Conservation (phyloP, 805 yeast species). For the Metschnikowia chrysomelidarum region DNA sequence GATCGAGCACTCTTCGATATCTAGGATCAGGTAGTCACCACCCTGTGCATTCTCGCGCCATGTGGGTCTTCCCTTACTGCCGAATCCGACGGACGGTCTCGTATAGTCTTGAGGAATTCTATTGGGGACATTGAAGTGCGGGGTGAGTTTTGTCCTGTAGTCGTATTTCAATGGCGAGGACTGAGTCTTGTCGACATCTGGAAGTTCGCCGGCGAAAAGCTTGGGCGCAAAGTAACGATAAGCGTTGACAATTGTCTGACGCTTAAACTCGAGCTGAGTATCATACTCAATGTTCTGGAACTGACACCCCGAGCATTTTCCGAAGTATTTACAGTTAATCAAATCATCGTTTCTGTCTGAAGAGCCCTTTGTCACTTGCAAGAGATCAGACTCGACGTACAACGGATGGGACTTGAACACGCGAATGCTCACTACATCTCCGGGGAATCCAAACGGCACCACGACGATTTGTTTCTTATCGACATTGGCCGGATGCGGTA, state of each 20-base stretch:
- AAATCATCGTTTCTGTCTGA: conserved; percentile 52
- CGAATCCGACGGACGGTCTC: conserved; percentile 84
- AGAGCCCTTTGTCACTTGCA: conserved; percentile 42
- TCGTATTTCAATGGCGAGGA: conserved; percentile 73
- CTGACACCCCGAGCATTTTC: conserved; percentile 93
- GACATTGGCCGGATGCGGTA: conserved; percentile 53
- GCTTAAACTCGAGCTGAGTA: conserved; percentile 70
- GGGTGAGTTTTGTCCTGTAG: conserved; percentile 92
- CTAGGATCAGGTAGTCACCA: conserved; percentile 67
- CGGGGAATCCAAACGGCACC: conserved; percentile 87
- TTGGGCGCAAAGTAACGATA: conserved; percentile 71
- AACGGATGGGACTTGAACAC: conserved; percentile 76
- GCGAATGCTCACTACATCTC: conserved; percentile 68
- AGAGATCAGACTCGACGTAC: conserved; percentile 72
- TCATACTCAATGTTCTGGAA: conserved; percentile 76
- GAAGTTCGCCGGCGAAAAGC: conserved; percentile 46
- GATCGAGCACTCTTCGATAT: conserved; percentile 90
- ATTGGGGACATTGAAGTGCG: conserved; percentile 85
- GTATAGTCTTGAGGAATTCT: conserved; percentile 34
- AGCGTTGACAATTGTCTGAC: conserved; percentile 75
- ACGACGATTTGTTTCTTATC: conserved; percentile 59
- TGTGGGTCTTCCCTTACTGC: conserved; percentile 73
- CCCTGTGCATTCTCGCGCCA: conserved; percentile 59
- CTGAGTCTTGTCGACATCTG: conserved; percentile 60
- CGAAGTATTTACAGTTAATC: conserved; percentile 80